Percentiles rank a stretch among this genome's conserved stretches.
Evolutionary conservation across 768 basidiomycete species (phyloP).

Genomic region (Pisolithus marmoratus): DNA sequence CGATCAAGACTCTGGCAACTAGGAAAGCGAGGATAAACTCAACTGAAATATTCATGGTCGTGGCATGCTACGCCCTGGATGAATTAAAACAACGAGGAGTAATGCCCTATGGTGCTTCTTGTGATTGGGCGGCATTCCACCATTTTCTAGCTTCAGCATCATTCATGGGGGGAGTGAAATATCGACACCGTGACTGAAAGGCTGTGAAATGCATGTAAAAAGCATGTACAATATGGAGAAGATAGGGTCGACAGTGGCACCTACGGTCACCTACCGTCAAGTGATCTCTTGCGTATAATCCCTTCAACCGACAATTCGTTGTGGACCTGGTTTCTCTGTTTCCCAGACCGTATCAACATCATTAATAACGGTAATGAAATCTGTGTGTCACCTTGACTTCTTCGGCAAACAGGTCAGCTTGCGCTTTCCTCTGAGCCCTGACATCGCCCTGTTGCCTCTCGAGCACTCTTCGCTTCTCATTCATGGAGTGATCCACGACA

Average conservation of each 20-base stretch:
- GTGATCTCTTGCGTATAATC: slow-evolving; percentile 63
- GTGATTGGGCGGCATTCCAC: slow-evolving; percentile 43
- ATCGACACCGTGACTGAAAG: slow-evolving; percentile 73
- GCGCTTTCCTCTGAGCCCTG: slow-evolving; percentile 41
- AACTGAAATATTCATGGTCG: slow-evolving; percentile 9
- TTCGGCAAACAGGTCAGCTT: slow-evolving; percentile 55
- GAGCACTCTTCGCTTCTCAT: slow-evolving; percentile 46
- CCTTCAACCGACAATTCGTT: slow-evolving; percentile 70
- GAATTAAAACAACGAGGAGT: slow-evolving; percentile 28
- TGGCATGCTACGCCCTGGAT: slow-evolving; percentile 8
- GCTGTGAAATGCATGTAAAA: slow-evolving; percentile 39
- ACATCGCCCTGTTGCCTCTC: slow-evolving; percentile 40
- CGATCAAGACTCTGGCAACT: neutral
- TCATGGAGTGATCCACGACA: slow-evolving; percentile 60
- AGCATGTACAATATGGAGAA: slow-evolving; percentile 4
- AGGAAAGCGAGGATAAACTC: slow-evolving; percentile 5
- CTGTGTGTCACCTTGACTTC: slow-evolving; percentile 59
- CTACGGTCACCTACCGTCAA: slow-evolving; percentile 68
- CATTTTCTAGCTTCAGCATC: slow-evolving; percentile 52
- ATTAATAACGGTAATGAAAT: slow-evolving; percentile 25
- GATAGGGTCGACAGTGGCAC: slow-evolving; percentile 19
- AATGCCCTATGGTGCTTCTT: slow-evolving; percentile 27
- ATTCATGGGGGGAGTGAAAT: slow-evolving; percentile 61
- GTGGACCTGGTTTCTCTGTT: slow-evolving; percentile 65
- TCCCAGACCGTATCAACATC: slow-evolving; percentile 19